Percentiles rank a stretch among this genome's conserved stretches.
Conservation (phyloP, 495 filamentous ascomycete species). For the Talaromyces nanjingensis region DNA sequence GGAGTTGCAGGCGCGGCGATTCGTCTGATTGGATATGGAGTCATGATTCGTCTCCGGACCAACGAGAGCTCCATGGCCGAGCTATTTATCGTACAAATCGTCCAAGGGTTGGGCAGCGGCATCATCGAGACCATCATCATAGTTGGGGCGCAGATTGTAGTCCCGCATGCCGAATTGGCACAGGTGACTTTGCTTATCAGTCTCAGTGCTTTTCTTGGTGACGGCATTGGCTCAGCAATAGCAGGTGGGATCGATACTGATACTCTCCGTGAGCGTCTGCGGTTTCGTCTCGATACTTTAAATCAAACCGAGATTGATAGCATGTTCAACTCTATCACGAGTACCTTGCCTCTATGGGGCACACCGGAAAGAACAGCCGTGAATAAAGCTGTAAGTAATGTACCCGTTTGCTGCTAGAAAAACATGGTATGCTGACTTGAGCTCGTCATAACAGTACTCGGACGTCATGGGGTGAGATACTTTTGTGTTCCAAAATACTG, state of each 20-base stretch:
- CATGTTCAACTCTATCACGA: conserved; percentile 39
- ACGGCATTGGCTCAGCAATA: conserved; percentile 40
- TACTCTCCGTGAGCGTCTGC: conserved; percentile 25
- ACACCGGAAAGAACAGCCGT: conserved; percentile 31
- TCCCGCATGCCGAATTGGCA: conserved; percentile 37
- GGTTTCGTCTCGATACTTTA: conserved; percentile 24
- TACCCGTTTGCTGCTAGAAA: too few species aligned
- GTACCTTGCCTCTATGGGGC: conserved; percentile 30
- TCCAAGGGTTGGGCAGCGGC: conserved; percentile 36
- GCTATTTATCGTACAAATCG: conserved; percentile 39
- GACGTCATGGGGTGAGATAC: conserved; percentile 31
- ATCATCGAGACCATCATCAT: conserved; percentile 39
- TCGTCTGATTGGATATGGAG: conserved; percentile 40
- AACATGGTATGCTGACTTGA: background rate
- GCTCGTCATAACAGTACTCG: conserved; percentile 25
- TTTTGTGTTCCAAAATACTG: too few species aligned
- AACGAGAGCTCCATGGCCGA: conserved; percentile 36
- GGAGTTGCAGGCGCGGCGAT: conserved; percentile 29
- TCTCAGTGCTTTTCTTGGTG: conserved; percentile 35
- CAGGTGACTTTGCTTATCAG: conserved; percentile 41
- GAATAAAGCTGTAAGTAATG: conserved; percentile 30
- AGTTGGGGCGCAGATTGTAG: conserved; percentile 36
- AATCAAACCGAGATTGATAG: conserved; percentile 19
- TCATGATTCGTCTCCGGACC: conserved; percentile 42
- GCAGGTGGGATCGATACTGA: conserved; percentile 43